A percentile compares a stretch with the other conserved stretches of the same genome.
Conservation (phyloP, 208 protist genomes). For the Acanthamoeba royreba region DNA sequence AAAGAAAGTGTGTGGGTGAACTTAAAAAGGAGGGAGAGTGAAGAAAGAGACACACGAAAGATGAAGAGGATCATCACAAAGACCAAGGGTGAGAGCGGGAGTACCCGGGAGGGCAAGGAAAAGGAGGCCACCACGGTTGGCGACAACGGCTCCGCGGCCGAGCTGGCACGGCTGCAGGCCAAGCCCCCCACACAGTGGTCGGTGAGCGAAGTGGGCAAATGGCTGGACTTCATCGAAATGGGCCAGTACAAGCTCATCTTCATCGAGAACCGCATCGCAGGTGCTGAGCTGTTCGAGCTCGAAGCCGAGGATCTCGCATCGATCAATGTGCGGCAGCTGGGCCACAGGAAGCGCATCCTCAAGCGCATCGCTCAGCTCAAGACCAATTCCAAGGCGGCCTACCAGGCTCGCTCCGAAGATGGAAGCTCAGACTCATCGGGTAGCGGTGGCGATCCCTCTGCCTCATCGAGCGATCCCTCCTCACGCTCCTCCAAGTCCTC, state of each 20-base stretch:
- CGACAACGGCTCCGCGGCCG: not conserved
- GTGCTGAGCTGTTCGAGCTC: constrained; percentile 39
- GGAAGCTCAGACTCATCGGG: not conserved
- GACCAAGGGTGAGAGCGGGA: too few species aligned
- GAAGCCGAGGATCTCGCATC: constrained; percentile 30
- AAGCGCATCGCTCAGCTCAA: constrained; percentile 36
- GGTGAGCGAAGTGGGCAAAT: constrained; percentile 46
- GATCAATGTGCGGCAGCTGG: constrained; percentile 28
- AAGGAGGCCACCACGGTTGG: not conserved
- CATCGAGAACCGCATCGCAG: constrained; percentile 49
- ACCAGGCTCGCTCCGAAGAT: constrained; percentile 1
- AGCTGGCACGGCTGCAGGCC: constrained; percentile 22
- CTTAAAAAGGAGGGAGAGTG: not conserved
- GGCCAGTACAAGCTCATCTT: constrained; percentile 40
- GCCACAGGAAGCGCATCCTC: constrained; percentile 35
- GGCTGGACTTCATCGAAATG: constrained; percentile 42
- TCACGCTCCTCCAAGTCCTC: not conserved
- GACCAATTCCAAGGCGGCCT: constrained; percentile 36
- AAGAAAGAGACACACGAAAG: not conserved
- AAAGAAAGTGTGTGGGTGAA: too few species aligned
- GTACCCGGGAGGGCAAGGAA: not conserved
- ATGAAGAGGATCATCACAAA: not conserved
- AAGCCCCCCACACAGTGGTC: constrained; percentile 15
- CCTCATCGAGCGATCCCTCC: not conserved
- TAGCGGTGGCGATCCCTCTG: not conserved